Evolutionary conservation across 257 asterid species (phyloP), one percentile per base, ranked within the genome.

Genomic region (Nicotiana sylvestris): DNA sequence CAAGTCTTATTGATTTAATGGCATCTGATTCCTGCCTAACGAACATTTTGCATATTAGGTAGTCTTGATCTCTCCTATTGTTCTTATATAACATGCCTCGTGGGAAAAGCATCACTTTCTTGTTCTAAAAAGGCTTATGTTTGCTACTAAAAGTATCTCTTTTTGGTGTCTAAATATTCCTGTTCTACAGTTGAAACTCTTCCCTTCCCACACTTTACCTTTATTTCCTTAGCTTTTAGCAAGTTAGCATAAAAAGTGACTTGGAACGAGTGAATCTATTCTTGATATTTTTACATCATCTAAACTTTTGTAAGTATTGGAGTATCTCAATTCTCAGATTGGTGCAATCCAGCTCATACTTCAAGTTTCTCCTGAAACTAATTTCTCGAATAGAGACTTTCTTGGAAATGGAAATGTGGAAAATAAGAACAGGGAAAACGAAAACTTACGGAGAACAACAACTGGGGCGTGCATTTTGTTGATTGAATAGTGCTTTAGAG

Each of bases 391-490:
- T 68, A 64, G 2, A 68, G 76, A 33, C 8, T 67, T 67, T 35
- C 67, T 9, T 21, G 58, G 8, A 33, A 61, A 21, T 27, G 8
- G 13, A 37, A 3, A 21, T n/a, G 12, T 4, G 57, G 18, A 2
- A 43, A 70, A 74, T 80, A 35, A 17, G 64, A 72, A 80, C 21
- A 78, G 70, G 11, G n/a, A 70, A 21, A 69, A 13, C 70, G 15
- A 37, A 25, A 70, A 78, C 91, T 88, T 86, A 91, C 98, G 91
- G 82, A 94, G 93, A 82, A 92, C 98, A 84, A 94, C 90, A 30
- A 92, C 96, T 29, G 92, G 95, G 10, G 97, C 87, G 6, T 91
- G 93, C 97, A 94, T 92, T 84, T 33, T 86, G 80, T 9, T 6
- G 70, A 77, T 83, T 51, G 18, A 83, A 83, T 84, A 66, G 72